Evolutionary conservation across 1,139 yeast genomes (phyloP), one percentile per base, ranked within the genome.

Genomic region (Candida labiduridarum): DNA sequence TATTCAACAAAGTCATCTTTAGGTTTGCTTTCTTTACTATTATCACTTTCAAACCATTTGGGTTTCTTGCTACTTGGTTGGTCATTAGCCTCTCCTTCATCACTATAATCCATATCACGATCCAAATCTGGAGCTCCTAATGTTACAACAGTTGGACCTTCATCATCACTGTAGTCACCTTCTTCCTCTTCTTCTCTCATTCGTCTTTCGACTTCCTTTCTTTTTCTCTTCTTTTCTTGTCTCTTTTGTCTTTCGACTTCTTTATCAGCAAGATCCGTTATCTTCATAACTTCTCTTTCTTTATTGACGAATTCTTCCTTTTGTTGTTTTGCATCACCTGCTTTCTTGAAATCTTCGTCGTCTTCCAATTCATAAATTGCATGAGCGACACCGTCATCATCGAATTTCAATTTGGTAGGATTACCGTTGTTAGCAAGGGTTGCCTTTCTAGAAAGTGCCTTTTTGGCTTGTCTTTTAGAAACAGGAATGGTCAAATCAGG

Each of bases 321-420:
- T 68, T 89, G 96, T 4, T 66, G 69, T 46, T 72, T 72, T 1
- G 94, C 92, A 61, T 83, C 88, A 48, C 98, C 98, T 29, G 79
- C 82, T 56, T 80, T 82, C 56, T 69, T 79, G 79, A 95, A 94
- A 54, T 88, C 96, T 44, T 85, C 96, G 67, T 91, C 97, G 57
- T 87, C 90, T 64, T 90, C 94, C 53, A 94, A 77, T 68, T 94
- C 98, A 63, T 94, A 94, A 12, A 92, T 76, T 12, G 96, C 89
- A 68, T 92, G 98, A 0, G 98, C 85, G 8, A 78, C 76, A 40
- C 99, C 99, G 2, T 94, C 97, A 56, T 94, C 99, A 64, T 94
- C 99, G 65, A 94, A 94, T 50, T 82, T 79, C 59, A 94, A 69
- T 66, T 90, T 94, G 31, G 89, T 82, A 15, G 97, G 86, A 54